Percentiles rank a stretch among this genome's conserved stretches.
These are phyloP conservation scores for Diplodia corticola DNA, from an alignment of 2,329 filamentous ascomycete genomes.

Conservation along the genomic window DNA sequence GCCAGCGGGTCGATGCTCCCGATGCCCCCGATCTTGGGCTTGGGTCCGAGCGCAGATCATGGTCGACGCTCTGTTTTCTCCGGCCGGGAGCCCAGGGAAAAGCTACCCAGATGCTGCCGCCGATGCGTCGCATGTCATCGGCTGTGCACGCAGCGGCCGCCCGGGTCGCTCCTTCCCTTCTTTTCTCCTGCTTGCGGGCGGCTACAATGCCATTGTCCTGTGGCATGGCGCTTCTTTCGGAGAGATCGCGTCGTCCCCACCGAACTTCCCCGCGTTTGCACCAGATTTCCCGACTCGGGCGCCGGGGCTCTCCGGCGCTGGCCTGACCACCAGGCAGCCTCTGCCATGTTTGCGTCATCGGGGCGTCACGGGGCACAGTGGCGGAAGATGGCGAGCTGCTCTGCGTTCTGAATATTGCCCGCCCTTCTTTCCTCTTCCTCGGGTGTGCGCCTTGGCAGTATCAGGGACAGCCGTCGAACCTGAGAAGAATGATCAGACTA, in stretches of 20 bases:
- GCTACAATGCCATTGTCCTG: background rate
- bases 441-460: background rate
- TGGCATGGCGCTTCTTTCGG: background rate
- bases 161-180: background rate
- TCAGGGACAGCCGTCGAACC: background rate
- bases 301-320: background rate
- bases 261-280: background rate
- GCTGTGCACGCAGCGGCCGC: background rate
- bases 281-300: background rate
- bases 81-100: background rate
- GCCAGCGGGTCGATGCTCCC: background rate
- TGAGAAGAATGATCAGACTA: background rate
- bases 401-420: background rate
- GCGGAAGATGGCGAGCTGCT: background rate
- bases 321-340: background rate
- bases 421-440: background rate
- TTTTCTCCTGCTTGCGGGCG: background rate
- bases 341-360: background rate
- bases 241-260: background rate
- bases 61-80: background rate
- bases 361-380: background rate
- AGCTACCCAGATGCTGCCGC: background rate
- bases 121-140: background rate
- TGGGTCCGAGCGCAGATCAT: slow-evolving; percentile 7
- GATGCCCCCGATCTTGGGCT: background rate